Percentiles rank a stretch among this genome's conserved stretches.
Conservation (phyloP, 2,329 filamentous ascomycete species). For the Colletotrichum sp. region DNA sequence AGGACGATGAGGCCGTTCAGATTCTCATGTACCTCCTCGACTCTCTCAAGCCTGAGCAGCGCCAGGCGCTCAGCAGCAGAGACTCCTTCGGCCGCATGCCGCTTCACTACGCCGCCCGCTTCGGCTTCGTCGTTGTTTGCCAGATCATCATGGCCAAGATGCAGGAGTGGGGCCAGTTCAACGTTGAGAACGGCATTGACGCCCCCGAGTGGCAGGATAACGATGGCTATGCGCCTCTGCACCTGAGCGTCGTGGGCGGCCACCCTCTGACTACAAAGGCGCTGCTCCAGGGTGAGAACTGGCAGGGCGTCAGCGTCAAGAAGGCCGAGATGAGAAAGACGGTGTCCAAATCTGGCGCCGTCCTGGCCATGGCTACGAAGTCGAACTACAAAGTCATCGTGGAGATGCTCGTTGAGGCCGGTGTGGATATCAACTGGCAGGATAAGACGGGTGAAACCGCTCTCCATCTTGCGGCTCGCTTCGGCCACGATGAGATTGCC, state of each 20-base stretch:
- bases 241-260: constrained; percentile 90
- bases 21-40: constrained; percentile 70
- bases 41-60: constrained; percentile 70
- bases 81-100: constrained; percentile 86
- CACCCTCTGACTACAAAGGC: constrained; percentile 85
- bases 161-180: constrained; percentile 87
- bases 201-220: constrained; percentile 88
- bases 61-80: constrained; percentile 67
- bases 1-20: constrained; percentile 78
- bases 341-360: constrained; percentile 84
- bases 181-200: constrained; percentile 86
- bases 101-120: constrained; percentile 93
- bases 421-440: constrained; percentile 92
- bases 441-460: constrained; percentile 91
- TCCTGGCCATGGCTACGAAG: constrained; percentile 86
- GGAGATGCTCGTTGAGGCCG: constrained; percentile 84
- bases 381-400: constrained; percentile 87
- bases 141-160: constrained; percentile 87
- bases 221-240: constrained; percentile 88
- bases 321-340: constrained; percentile 70
- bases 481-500: constrained; percentile 83
- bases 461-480: constrained; percentile 88
- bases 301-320: constrained; percentile 67
- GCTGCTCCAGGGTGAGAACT: constrained; percentile 81
- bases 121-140: constrained; percentile 91